Percentiles rank a stretch among this genome's conserved stretches.
Conservation (phyloP, 1,139 yeast genomes). For the Meyerozyma athensensis region DNA sequence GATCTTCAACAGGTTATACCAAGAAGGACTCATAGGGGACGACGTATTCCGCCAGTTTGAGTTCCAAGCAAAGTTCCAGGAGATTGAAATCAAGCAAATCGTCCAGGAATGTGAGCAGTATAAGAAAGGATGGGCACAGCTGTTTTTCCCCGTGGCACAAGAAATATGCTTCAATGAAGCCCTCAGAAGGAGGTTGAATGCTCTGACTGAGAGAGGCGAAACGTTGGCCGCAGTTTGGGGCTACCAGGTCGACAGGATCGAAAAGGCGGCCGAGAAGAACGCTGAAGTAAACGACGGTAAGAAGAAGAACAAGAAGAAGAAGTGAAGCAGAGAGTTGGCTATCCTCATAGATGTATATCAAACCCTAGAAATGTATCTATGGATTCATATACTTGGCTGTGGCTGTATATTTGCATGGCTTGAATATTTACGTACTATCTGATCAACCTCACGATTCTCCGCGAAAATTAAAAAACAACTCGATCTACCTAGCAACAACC, state of each 20-base stretch:
- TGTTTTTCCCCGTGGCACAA: slow-evolving; percentile 73
- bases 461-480: too few relatives aligned
- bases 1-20: slow-evolving; percentile 65
- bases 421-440: too few relatives aligned
- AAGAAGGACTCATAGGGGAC: slow-evolving; percentile 88
- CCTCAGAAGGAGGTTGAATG: slow-evolving; percentile 67
- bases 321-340: not conserved
- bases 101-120: slow-evolving; percentile 70
- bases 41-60: slow-evolving; percentile 77
- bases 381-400: too few relatives aligned
- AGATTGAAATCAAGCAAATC: slow-evolving; percentile 73
- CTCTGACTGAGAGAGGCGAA: slow-evolving; percentile 55
- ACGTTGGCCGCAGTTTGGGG: slow-evolving; percentile 50
- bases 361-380: too few relatives aligned
- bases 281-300: slow-evolving; percentile 5
- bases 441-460: too few relatives aligned
- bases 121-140: slow-evolving; percentile 78
- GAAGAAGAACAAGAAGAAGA: slow-evolving; percentile 5
- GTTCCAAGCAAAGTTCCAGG: slow-evolving; percentile 72
- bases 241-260: slow-evolving; percentile 22
- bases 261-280: slow-evolving; percentile 7
- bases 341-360: too few relatives aligned
- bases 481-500: not conserved
- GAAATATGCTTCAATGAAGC: slow-evolving; percentile 94
- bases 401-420: too few relatives aligned